A percentile compares a stretch with the other conserved stretches of the same genome.
These are phyloP conservation scores for Hemerocallis citrina DNA, from an alignment of 106 monocot genomes.

Conservation along the genomic window DNA sequence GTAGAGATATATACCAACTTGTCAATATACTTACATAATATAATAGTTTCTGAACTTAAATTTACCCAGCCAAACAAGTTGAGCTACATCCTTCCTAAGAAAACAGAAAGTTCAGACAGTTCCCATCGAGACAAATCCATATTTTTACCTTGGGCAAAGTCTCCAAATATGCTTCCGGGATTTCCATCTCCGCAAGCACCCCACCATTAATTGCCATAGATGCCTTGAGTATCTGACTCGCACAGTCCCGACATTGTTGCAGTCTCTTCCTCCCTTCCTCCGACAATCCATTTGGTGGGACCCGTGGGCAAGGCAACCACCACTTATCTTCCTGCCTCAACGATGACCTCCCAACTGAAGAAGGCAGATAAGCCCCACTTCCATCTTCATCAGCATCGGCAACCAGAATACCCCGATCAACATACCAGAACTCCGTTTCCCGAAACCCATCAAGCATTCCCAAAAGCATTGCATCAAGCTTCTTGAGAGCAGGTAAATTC, in stretches of 20 bases:
- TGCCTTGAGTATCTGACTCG: slow-evolving; percentile 91
- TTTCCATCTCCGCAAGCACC: slow-evolving; percentile 87
- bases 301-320: slow-evolving; percentile 92
- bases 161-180: slow-evolving; percentile 69
- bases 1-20: background rate
- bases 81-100: background rate
- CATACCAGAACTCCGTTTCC: slow-evolving; percentile 89
- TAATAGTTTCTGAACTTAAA: background rate
- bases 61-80: background rate
- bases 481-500: slow-evolving; percentile 92
- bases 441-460: slow-evolving; percentile 76
- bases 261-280: slow-evolving; percentile 60
- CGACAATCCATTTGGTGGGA: slow-evolving; percentile 62
- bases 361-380: slow-evolving; percentile 19
- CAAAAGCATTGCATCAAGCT: slow-evolving; percentile 84
- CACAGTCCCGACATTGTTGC: slow-evolving; percentile 76
- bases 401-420: slow-evolving; percentile 69
- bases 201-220: slow-evolving; percentile 91
- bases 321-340: slow-evolving; percentile 94
- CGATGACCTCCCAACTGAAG: slow-evolving; percentile 42
- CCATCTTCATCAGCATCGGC: slow-evolving; percentile 50
- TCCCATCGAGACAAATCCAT: background rate
- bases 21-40: background rate
- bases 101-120: background rate
- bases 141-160: slow-evolving; percentile 84